Conservation (phyloP, 1,284 basidiomycete species). For the Trichosporon coremiiforme region DNA sequence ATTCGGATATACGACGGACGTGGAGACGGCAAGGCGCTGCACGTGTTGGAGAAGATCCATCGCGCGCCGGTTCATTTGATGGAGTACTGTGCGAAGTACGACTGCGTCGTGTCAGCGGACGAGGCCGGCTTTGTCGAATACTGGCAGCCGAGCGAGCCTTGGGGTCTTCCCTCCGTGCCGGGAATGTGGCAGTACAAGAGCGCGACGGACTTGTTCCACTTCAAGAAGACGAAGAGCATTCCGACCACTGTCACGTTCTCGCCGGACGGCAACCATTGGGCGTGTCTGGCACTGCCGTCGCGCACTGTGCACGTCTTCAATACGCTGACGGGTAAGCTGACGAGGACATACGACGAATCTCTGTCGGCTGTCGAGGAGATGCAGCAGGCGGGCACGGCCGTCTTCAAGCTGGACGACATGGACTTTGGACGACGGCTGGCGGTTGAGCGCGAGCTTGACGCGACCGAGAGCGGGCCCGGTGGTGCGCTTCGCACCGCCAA, state of each 20-base stretch:
- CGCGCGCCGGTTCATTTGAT: slow-evolving; percentile 86
- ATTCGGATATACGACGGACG: slow-evolving; percentile 92
- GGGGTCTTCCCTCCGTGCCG: slow-evolving; percentile 73
- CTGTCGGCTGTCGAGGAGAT: slow-evolving; percentile 90
- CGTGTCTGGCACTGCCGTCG: slow-evolving; percentile 87
- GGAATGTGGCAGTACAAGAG: slow-evolving; percentile 90
- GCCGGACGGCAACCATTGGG: slow-evolving; percentile 82
- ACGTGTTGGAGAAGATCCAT: slow-evolving; percentile 76
- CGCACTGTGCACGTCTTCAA: slow-evolving; percentile 92
- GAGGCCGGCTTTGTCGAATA: slow-evolving; percentile 95
- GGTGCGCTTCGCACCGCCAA: slow-evolving; percentile 68
- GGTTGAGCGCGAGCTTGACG: slow-evolving; percentile 83
- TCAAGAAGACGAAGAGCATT: slow-evolving; percentile 95
- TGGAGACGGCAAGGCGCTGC: slow-evolving; percentile 73
- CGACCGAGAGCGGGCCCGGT: slow-evolving; percentile 47
- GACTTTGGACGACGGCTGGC: slow-evolving; percentile 97
- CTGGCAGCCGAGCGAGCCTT: slow-evolving; percentile 88
- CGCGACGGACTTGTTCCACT: slow-evolving; percentile 92
- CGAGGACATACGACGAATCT: slow-evolving; percentile 92
- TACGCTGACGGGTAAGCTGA: slow-evolving; percentile 85
- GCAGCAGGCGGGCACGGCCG: slow-evolving; percentile 90
- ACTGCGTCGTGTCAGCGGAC: slow-evolving; percentile 92
- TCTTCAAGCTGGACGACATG: slow-evolving; percentile 96
- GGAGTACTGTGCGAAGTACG: slow-evolving; percentile 86
- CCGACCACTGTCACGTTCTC: slow-evolving; percentile 90